Base-by-base conservation (phyloP, 352 stramenopile genomes). In the Phytophthora ohioensis region DNA sequence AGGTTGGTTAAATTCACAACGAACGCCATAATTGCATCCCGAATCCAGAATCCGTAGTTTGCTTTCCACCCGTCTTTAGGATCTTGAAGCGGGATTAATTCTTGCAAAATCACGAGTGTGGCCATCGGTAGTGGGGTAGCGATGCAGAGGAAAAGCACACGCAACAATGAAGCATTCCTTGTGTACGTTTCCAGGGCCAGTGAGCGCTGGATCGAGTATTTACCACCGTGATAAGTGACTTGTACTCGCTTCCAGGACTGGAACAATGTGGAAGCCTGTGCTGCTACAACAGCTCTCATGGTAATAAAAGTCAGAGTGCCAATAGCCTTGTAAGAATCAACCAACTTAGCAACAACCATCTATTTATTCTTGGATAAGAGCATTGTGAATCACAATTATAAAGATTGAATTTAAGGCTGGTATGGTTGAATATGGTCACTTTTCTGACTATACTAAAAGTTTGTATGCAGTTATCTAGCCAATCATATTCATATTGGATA, bases 11-110 rank as follows among this genome's bases (percentile, higher is more conserved):
- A 30, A 11, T 55, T 55, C n/a, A 55, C 48, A n/a, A 55, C 48
- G 13, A 55, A 55, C 31, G 48, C 48, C 48, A 55, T 55, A 13
- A 55, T 55, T 9, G 48, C 48, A 41, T 55, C 48, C 34, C 54
- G 54, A 52, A 61, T 52, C 54, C 54, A 61, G 10, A 61, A 52
- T 3, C 39, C 39, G 11, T 61, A 52, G 15, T 61, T 61, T 17
- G 39, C n/a, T 42, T 32, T 27, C 54, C 54, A 61, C 21, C 54
- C 54, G 12, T 42, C 15, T 3, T 12, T 35, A 13, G 54, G 54
- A 9, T 52, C 30, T 52, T 61, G 54, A 34, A 61, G 31, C n/a
- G 39, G 54, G 12, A 52, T 52, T 7, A 42, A 10, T 41, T 38
- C 39, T 52, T 61, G 54, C n/a, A 41, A 39, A 30, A 36, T 39